These are phyloP conservation scores for Globisporangium spiculum DNA, from an alignment of 352 stramenopile genomes.

Conservation along the genomic window DNA sequence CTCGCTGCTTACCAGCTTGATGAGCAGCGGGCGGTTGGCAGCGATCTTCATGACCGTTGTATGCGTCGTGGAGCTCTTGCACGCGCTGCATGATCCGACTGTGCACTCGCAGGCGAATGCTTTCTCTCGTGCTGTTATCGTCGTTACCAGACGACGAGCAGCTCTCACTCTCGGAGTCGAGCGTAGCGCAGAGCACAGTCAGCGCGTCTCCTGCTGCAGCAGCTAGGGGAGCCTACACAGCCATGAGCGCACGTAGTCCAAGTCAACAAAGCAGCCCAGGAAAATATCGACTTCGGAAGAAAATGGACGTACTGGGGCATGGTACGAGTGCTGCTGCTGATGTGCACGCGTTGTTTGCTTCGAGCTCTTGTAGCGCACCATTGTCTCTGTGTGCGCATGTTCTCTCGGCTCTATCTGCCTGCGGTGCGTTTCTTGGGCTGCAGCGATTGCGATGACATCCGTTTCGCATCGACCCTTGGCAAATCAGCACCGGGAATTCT, in stretches of 20 bases:
- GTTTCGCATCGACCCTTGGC: no score
- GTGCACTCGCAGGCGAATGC: constrained; percentile 4
- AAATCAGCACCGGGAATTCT: no score
- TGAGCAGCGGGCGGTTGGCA: no score
- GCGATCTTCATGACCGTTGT: not conserved
- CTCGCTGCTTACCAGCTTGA: not conserved
- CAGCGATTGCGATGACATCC: no score
- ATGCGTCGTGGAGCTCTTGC: constrained; percentile 5
- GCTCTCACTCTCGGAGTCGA: not conserved
- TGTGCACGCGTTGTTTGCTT: not conserved
- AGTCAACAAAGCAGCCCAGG: not conserved
- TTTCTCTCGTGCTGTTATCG: not conserved
- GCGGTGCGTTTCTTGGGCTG: no score
- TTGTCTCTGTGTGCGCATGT: not conserved
- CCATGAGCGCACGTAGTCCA: not conserved
- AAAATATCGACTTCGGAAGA: not conserved
- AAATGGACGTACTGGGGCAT: not conserved
- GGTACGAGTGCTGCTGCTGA: not conserved
- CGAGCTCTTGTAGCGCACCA: not conserved
- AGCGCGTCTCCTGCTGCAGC: not conserved
- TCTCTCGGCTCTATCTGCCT: not conserved
- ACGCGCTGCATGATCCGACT: constrained; percentile 12
- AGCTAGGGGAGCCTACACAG: not conserved
- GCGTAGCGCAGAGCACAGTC: not conserved
- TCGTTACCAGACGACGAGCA: not conserved